Evolutionary conservation across 2,329 filamentous ascomycete genomes (phyloP).

Genomic region (Cordyceps pruinosa): DNA sequence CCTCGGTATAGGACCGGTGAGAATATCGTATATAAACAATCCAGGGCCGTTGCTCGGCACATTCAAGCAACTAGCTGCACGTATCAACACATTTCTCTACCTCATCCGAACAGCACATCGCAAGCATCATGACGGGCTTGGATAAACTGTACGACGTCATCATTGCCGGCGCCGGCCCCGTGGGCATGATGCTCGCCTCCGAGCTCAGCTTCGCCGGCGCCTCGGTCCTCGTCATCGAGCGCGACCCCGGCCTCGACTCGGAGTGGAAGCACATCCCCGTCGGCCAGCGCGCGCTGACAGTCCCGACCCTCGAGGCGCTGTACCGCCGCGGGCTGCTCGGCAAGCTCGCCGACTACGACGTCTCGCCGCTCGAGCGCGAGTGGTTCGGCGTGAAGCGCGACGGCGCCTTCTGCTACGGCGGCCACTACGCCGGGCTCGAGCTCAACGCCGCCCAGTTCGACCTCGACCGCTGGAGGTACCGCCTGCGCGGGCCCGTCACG

Average conservation of each 20-base stretch:
- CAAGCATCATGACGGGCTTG: neutral
- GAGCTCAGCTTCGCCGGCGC: slow-evolving; percentile 26
- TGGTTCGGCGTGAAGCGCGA: slow-evolving; percentile 4
- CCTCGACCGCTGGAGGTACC: slow-evolving; percentile 23
- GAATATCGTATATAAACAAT: neutral
- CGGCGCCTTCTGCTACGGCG: slow-evolving; percentile 20
- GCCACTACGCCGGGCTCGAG: slow-evolving; percentile 27
- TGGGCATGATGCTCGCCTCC: slow-evolving; percentile 30
- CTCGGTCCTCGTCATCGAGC: slow-evolving; percentile 32
- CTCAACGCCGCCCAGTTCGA: slow-evolving; percentile 24
- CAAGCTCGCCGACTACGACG: slow-evolving; percentile 18
- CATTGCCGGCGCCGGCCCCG: slow-evolving; percentile 28
- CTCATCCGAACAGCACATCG: neutral
- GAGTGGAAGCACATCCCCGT: slow-evolving; percentile 24
- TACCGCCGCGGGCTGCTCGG: slow-evolving; percentile 32
- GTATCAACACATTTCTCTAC: neutral
- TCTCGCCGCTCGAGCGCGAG: slow-evolving; percentile 16
- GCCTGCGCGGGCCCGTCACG: slow-evolving; percentile 23
- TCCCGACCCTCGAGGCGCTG: slow-evolving; percentile 27
- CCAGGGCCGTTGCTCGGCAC: no score
- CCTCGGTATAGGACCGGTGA: neutral
- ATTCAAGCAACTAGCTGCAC: neutral
- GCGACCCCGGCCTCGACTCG: slow-evolving; percentile 8
- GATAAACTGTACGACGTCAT: slow-evolving; percentile 26
- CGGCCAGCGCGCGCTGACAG: slow-evolving; percentile 27